Evolutionary conservation across 345 rosid genomes (phyloP), one percentile per base, ranked within the genome.

Genomic region (Pugionium cornutum): DNA sequence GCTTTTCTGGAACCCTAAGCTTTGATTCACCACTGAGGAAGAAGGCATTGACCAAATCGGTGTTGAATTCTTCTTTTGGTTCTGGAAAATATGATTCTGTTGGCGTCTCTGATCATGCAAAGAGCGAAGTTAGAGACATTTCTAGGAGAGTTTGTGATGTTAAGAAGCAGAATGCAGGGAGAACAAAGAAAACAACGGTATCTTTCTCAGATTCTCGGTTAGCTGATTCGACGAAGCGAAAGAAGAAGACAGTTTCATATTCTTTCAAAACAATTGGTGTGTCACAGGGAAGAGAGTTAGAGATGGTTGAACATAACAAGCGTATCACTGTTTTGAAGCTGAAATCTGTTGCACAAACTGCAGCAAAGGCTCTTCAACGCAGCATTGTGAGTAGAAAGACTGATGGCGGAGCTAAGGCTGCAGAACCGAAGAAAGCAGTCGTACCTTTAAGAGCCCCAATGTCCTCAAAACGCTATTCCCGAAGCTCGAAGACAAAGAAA

Each of bases 331-430:
- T 80, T 59, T 62, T 64, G 66, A 80, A 77, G 76, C 64, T 67
- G 30, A 78, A 72, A 68, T 59, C 83, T 71, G 69, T 37, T 58
- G 59, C 70, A 44, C 74, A 74, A 42, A 80, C 69, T 26, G 77
- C 68, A 67, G 72, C 68, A 0, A 6, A 32, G 26, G 73, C 72
- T 67, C 77, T 66, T 8, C 45, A 46, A 1, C 67, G 68, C 10
- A 73, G 68, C 11, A 73, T 45, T 53, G 42, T 57, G 68, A 54
- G n/a, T 34, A 67, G 59, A 55, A 78, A 78, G 70, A 54, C 31
- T 10, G 39, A 26, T 10, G 53, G 44, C 25, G 54, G 2, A 6
- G 37, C 81, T 46, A 66, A 69, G 63, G 74, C 40, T 49, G 10
- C 64, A 50, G 71, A 73, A 50, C 53, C 44, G 56, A 80, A 70